phyloP scores from a whole-genome alignment of 1,284 basidiomycete genomes.

The Tylopilus sp. region DNA sequence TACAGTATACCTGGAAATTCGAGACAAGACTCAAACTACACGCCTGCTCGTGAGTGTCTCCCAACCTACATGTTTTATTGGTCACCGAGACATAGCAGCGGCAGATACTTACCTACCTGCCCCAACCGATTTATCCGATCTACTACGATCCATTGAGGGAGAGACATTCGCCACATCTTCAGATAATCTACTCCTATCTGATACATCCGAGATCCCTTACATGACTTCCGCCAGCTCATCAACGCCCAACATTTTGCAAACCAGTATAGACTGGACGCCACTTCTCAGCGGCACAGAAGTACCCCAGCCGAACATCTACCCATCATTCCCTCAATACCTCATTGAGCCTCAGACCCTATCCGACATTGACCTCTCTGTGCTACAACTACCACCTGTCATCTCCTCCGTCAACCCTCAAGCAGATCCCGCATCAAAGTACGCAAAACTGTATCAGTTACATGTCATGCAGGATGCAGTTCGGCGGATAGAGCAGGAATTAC shows the following conservation, averaged over 20 bases:
- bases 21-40: not conserved
- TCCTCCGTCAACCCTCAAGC: not conserved
- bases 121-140: conserved; percentile 8
- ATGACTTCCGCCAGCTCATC: not conserved
- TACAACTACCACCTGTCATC: conserved; percentile 31
- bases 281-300: conserved; percentile 20
- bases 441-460: conserved; percentile 31
- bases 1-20: conserved; percentile 31
- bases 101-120: not conserved
- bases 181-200: not conserved
- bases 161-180: not conserved
- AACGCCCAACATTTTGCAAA: conserved; percentile 6
- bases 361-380: conserved; percentile 38
- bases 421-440: conserved; percentile 22
- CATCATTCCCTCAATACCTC: conserved; percentile 12
- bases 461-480: conserved; percentile 41
- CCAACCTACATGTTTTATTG: not conserved
- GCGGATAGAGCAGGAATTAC: conserved; percentile 38
- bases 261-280: conserved; percentile 28
- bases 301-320: conserved; percentile 8
- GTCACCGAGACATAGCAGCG: conserved; percentile 2
- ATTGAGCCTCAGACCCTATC: conserved; percentile 15
- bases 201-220: not conserved
- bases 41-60: conserved; percentile 24
- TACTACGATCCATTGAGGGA: conserved; percentile 26